phyloP scores from a whole-genome alignment of 1,284 basidiomycete genomes.

The Thecaphora thlaspeos region DNA sequence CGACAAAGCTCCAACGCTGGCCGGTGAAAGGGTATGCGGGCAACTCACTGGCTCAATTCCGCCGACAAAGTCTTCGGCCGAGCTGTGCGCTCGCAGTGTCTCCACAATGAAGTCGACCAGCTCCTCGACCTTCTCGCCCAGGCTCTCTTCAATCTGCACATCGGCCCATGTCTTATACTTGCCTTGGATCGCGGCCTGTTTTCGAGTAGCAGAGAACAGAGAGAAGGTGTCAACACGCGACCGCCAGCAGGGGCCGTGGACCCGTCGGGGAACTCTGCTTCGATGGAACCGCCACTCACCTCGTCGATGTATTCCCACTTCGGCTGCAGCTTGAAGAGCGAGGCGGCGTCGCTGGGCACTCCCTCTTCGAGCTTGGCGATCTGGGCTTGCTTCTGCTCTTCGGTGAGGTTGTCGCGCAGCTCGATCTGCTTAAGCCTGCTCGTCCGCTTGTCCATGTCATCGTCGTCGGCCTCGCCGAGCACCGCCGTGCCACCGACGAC shows the following conservation, averaged over 20 bases:
- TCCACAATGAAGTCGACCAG: conserved; percentile 42
- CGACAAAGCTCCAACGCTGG: no score
- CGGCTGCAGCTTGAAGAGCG: conserved; percentile 24
- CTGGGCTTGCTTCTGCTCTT: conserved; percentile 14
- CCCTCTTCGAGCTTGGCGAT: conserved; percentile 6
- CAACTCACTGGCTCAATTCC: conserved; percentile 46
- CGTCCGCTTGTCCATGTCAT: conserved; percentile 22
- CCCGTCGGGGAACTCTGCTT: no score
- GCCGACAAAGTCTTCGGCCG: conserved; percentile 29
- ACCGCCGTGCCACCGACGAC: conserved; percentile 9
- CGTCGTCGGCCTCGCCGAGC: conserved; percentile 44
- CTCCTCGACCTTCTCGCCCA: conserved; percentile 51
- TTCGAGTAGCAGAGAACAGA: neutral
- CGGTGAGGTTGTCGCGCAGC: conserved; percentile 23
- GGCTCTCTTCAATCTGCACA: conserved; percentile 40
- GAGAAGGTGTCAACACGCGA: neutral
- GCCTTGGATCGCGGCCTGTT: conserved; percentile 8
- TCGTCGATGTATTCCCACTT: conserved; percentile 45
- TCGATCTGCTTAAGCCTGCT: conserved; percentile 40
- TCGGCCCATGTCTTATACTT: conserved; percentile 37
- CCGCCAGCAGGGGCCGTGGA: no score
- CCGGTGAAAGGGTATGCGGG: neutral
- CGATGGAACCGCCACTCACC: neutral
- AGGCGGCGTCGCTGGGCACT: conserved; percentile 12
- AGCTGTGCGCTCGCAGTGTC: conserved; percentile 17